Evolutionary conservation across 352 stramenopile species (phyloP).

Genomic region (Peronospora belbahrii): DNA sequence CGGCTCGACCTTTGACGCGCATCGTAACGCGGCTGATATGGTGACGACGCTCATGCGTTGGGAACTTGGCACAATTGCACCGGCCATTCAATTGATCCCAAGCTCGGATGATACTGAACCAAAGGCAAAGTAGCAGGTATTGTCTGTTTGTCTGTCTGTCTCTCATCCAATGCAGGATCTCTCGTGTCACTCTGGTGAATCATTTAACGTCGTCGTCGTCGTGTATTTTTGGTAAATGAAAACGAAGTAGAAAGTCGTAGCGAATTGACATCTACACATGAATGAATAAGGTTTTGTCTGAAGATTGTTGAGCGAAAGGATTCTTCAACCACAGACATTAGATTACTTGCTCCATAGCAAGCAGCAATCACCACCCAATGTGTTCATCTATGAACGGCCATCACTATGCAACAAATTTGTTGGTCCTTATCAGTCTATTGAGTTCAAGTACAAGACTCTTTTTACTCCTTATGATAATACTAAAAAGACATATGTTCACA

Average conservation of each 20-base stretch:
- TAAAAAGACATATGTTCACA: too few species aligned
- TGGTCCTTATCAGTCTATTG: too few species aligned
- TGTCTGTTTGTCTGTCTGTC: neutral
- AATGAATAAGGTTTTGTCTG: too few species aligned
- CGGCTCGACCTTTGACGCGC: constrained; percentile 36
- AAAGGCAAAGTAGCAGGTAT: neutral
- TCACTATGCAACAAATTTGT: too few species aligned
- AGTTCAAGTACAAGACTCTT: too few species aligned
- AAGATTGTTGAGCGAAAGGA: neutral
- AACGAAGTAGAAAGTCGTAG: too few species aligned
- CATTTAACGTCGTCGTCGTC: constrained; percentile 20
- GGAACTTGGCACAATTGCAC: constrained; percentile 38
- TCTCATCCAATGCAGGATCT: too few species aligned
- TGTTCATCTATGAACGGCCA: neutral
- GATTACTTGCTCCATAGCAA: constrained; percentile 8
- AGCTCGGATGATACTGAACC: constrained; percentile 8
- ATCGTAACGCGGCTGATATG: constrained; percentile 41
- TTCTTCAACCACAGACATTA: constrained; percentile 28
- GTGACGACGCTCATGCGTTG: constrained; percentile 40
- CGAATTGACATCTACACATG: neutral
- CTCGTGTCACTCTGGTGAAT: neutral
- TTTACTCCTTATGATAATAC: too few species aligned
- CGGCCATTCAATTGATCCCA: constrained; percentile 23
- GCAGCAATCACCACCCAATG: constrained; percentile 21
- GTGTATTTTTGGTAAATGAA: constrained; percentile 22